These are phyloP conservation scores for Plasmodium coatneyi DNA, from an alignment of 169 alveolate genomes.

Conservation along the genomic window DNA sequence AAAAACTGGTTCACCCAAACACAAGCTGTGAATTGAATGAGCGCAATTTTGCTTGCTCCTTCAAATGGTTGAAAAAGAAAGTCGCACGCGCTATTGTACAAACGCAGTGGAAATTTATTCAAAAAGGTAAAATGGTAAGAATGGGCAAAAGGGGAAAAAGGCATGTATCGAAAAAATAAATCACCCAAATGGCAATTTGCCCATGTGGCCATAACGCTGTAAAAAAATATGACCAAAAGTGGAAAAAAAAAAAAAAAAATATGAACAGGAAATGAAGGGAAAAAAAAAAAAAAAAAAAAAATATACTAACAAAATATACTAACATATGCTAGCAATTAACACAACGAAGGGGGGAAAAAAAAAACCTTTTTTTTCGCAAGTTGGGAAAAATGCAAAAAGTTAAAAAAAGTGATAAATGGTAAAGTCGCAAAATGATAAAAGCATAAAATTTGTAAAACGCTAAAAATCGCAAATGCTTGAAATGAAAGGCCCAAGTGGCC, in stretches of 20 bases:
- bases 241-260: background rate
- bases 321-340: background rate
- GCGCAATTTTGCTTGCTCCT: background rate
- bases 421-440: background rate
- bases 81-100: background rate
- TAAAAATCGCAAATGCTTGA: background rate
- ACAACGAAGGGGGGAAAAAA: background rate
- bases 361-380: background rate
- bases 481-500: background rate
- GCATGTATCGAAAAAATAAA: background rate
- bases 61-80: background rate
- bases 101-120: background rate
- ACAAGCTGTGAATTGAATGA: background rate
- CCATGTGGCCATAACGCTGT: background rate
- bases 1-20: background rate
- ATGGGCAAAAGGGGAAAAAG: background rate
- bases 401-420: background rate
- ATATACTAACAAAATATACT: background rate
- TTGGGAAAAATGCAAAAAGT: background rate
- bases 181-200: background rate
- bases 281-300: too few relatives aligned
- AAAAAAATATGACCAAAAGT: too few relatives aligned
- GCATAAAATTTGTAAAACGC: too few relatives aligned
- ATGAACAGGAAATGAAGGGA: background rate
- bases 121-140: background rate